phyloP scores from a whole-genome alignment of 352 stramenopile genomes.

The Phytophthora niederhauseri region DNA sequence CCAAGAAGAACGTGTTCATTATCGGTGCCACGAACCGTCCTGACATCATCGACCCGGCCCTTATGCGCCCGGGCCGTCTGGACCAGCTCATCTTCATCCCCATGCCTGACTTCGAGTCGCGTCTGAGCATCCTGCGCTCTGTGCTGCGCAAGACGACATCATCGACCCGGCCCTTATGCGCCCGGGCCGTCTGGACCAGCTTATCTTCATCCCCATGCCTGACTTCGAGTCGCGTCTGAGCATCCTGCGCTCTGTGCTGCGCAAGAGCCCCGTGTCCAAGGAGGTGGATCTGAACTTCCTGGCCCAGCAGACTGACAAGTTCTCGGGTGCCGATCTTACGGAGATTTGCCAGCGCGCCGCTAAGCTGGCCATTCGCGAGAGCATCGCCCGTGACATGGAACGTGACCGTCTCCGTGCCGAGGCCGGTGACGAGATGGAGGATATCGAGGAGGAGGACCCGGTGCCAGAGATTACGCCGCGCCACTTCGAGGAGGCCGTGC shows the following conservation, averaged over 20 bases:
- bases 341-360: slow-evolving; percentile 99
- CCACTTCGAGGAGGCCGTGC: slow-evolving; percentile 99
- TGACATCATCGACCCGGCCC: slow-evolving; percentile 98
- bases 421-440: slow-evolving; percentile 87
- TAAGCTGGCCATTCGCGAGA: slow-evolving; percentile 99
- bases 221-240: slow-evolving; percentile 96
- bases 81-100: slow-evolving; percentile 98
- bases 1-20: slow-evolving; percentile 99
- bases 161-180: slow-evolving; percentile 98
- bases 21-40: slow-evolving; percentile 99
- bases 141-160: slow-evolving; percentile 98
- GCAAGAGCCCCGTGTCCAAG: slow-evolving; percentile 98
- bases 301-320: slow-evolving; percentile 97
- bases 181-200: slow-evolving; percentile 98
- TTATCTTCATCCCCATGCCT: slow-evolving; percentile 97
- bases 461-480: slow-evolving; percentile 95
- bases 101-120: slow-evolving; percentile 97
- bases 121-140: slow-evolving; percentile 96
- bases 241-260: slow-evolving; percentile 96
- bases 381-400: slow-evolving; percentile 98
- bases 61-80: slow-evolving; percentile 98
- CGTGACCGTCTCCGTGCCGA: slow-evolving; percentile 94
- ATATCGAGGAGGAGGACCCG: slow-evolving; percentile 96
- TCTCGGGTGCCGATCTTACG: slow-evolving; percentile 99
- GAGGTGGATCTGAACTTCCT: slow-evolving; percentile 99